phyloP scores from a whole-genome alignment of 164 flowering plant genomes.

The Tinospora cordifolia region DNA sequence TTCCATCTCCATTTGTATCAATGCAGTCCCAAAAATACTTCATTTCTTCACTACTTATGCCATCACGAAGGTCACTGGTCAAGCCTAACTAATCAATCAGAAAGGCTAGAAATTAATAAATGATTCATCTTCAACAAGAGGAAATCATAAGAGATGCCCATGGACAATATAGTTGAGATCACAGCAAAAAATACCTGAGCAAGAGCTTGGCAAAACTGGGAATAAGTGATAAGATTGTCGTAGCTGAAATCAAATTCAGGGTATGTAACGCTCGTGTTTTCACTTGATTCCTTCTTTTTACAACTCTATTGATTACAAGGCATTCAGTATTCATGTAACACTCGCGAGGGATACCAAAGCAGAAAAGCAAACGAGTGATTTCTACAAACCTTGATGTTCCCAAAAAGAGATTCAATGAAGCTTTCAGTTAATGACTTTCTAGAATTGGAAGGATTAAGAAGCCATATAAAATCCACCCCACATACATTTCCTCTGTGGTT shows the following conservation, averaged over 20 bases:
- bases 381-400: conserved; percentile 18
- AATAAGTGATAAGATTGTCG: conserved; percentile 14
- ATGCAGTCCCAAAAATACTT: conserved; percentile 21
- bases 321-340: neutral
- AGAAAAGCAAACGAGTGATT: neutral
- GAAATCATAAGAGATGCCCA: neutral
- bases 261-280: neutral
- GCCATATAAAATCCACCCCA: conserved; percentile 31
- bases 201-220: conserved; percentile 17
- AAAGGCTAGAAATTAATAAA: neutral
- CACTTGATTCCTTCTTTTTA: conserved; percentile 1
- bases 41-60: conserved; percentile 20
- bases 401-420: conserved; percentile 23
- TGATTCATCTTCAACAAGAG: neutral
- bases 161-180: neutral
- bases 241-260: neutral
- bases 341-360: neutral
- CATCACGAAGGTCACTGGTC: conserved; percentile 2
- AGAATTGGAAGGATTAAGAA: conserved; percentile 19
- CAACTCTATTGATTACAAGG: conserved; percentile 8
- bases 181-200: conserved; percentile 13
- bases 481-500: conserved; percentile 30
- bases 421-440: conserved; percentile 21
- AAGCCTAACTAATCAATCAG: conserved; percentile 18
- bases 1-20: conserved; percentile 12